phyloP scores from a whole-genome alignment of 306 rosid genomes.

The Oemleria cerasiformis region DNA sequence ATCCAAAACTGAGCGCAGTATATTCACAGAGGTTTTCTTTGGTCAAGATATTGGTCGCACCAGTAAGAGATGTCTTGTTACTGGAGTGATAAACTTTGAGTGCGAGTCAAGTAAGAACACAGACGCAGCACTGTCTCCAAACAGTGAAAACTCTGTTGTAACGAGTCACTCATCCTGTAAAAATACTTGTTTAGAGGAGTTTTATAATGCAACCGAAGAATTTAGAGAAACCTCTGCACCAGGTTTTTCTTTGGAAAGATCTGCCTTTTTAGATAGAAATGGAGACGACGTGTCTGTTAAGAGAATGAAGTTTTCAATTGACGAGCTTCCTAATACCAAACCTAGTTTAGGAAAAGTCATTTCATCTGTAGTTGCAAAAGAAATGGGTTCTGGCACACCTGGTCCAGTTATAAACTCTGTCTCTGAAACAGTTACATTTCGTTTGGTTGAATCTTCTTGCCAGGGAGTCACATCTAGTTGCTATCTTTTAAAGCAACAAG shows the following conservation, averaged over 20 bases:
- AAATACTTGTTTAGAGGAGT: constrained; percentile 38
- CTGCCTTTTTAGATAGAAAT: constrained; percentile 32
- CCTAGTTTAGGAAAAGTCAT: constrained; percentile 39
- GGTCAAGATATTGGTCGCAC: constrained; percentile 39
- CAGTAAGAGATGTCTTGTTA: constrained; percentile 50
- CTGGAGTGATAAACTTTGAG: constrained; percentile 59
- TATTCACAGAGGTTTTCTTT: constrained; percentile 73
- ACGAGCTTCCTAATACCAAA: constrained; percentile 44
- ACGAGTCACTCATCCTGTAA: constrained; percentile 54
- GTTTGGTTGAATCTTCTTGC: constrained; percentile 73
- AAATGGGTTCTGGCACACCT: constrained; percentile 33
- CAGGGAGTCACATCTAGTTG: constrained; percentile 71
- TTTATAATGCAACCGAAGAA: constrained; percentile 38
- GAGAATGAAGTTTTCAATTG: constrained; percentile 56
- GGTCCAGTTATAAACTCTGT: constrained; percentile 35
- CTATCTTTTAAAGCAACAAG: constrained; percentile 52
- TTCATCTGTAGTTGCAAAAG: constrained; percentile 39
- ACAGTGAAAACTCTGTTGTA: constrained; percentile 62
- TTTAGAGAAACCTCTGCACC: constrained; percentile 40
- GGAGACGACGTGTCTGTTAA: constrained; percentile 51
- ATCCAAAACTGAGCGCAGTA: constrained; percentile 58
- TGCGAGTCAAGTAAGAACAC: constrained; percentile 56
- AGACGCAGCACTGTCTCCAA: constrained; percentile 61
- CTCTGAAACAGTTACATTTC: constrained; percentile 50
- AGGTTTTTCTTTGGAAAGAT: constrained; percentile 37